A percentile compares a stretch with the other conserved stretches of the same genome.
These are phyloP conservation scores for Syzygium oleosum DNA, from an alignment of 345 rosid species.

Conservation along the genomic window DNA sequence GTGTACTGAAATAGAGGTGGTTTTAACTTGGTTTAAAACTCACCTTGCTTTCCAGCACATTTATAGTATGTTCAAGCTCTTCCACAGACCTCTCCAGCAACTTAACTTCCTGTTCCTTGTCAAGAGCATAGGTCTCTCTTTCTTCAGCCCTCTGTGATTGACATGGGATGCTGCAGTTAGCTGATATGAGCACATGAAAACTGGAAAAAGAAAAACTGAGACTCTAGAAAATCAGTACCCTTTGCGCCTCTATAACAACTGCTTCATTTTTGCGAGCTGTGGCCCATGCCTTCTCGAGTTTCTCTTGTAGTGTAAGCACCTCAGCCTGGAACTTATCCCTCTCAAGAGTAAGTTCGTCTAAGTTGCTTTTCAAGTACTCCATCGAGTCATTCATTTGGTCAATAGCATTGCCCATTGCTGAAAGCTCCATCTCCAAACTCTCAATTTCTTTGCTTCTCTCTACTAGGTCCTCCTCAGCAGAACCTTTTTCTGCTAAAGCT, in stretches of 20 bases:
- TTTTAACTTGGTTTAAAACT: not conserved
- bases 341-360: conserved; percentile 43
- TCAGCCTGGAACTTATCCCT: conserved; percentile 53
- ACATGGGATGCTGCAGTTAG: not conserved
- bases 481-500: conserved; percentile 33
- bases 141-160: conserved; percentile 62
- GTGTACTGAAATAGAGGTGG: not conserved
- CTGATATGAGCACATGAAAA: not conserved
- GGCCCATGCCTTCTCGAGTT: conserved; percentile 39
- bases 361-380: conserved; percentile 38
- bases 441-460: conserved; percentile 40
- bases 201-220: not conserved
- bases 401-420: conserved; percentile 44
- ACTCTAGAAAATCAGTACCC: conserved; percentile 28
- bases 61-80: conserved; percentile 76
- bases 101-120: conserved; percentile 80
- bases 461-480: conserved; percentile 43
- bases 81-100: conserved; percentile 86
- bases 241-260: conserved; percentile 59
- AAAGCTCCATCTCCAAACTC: conserved; percentile 67
- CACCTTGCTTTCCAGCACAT: conserved; percentile 83
- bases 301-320: conserved; percentile 48
- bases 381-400: conserved; percentile 48
- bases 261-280: conserved; percentile 56
- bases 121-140: conserved; percentile 55